Base-by-base conservation (phyloP, 2,329 filamentous ascomycete genomes). In the Beauveria sp. region DNA sequence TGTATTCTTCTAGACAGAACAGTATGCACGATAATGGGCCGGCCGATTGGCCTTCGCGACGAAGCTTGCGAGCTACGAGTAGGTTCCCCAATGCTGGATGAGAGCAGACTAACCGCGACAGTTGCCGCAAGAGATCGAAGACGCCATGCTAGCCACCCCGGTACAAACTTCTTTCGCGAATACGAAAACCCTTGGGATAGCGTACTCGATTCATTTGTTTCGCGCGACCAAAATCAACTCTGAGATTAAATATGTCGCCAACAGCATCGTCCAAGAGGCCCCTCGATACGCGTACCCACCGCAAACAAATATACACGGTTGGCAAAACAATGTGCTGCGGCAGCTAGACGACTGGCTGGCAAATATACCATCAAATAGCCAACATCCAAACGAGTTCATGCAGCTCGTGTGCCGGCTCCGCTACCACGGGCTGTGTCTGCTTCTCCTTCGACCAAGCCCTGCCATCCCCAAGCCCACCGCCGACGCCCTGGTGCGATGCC, bases 211-310 rank as follows among this genome's bases (percentile, higher is more conserved):
- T 8, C 80, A 82, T 54, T 67, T 83, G 0, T 82, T 83, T 66
- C 73, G 69, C 53, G 71, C 79, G 0, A 71, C 77, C 0, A 76
- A 73, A 20, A 70, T 83, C 6, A 84, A 82, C 61, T 83, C 81
- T 0, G 81, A 84, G 65, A 82, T 83, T n/a, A 83, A 83, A 68
- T 83, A 82, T 53, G 73, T 83, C 3, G 76, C 80, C 41, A 80
- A 83, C 59, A 82, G 80, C 57, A 75, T 83, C 57, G 74, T 75
- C n/a, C 72, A 76, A 26, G 72, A 76, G 5, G 71, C 74, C 0
- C 80, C 80, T 0, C 68, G 68, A 7, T 83, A 82, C 57, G 77
- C 80, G 0, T 80, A 78, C 44, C 80, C 80, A 0, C 70, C 73
- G 2, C 70, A 80, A 1, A 70, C 72, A 8, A 73, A 80, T 50